phyloP scores from a whole-genome alignment of 352 stramenopile species.

The Saprolegnia diclina region DNA sequence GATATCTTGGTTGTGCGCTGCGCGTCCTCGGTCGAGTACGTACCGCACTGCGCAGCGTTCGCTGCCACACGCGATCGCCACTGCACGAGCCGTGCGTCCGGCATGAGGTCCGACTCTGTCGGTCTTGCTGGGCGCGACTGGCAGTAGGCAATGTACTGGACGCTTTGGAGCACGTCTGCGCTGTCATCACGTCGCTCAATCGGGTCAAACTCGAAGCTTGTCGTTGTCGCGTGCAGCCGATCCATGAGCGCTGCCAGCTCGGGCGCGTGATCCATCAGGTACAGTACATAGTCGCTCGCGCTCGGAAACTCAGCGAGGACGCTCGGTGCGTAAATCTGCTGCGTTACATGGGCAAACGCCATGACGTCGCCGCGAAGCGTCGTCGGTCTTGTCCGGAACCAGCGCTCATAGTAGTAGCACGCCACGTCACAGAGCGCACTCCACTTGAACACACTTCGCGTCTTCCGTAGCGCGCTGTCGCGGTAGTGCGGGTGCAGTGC shows the following conservation, averaged over 20 bases:
- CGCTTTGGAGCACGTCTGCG: background rate
- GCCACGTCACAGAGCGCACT: slow-evolving; percentile 54
- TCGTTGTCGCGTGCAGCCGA: slow-evolving; percentile 29
- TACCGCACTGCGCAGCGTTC: background rate
- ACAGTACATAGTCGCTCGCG: slow-evolving; percentile 59
- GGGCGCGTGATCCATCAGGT: slow-evolving; percentile 53
- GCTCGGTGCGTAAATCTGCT: slow-evolving; percentile 40
- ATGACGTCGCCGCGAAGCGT: slow-evolving; percentile 57
- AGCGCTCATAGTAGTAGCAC: slow-evolving; percentile 48
- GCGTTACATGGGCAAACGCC: slow-evolving; percentile 55
- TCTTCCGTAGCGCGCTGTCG: slow-evolving; percentile 35
- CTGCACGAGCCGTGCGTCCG: background rate
- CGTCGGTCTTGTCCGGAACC: slow-evolving; percentile 42
- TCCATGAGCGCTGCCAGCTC: slow-evolving; percentile 64
- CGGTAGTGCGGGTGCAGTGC: slow-evolving; percentile 51
- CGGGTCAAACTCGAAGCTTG: slow-evolving; percentile 2
- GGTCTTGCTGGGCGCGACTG: background rate
- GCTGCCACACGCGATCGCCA: background rate
- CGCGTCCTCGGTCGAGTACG: background rate
- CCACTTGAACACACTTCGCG: slow-evolving; percentile 44
- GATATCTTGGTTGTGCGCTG: background rate
- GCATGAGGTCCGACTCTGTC: background rate
- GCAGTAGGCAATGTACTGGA: slow-evolving; percentile 14
- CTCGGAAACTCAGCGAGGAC: slow-evolving; percentile 55
- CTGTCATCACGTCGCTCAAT: background rate